These are phyloP conservation scores for Plenodomus tracheiphilus DNA, from an alignment of 2,329 filamentous ascomycete genomes.

Conservation along the genomic window DNA sequence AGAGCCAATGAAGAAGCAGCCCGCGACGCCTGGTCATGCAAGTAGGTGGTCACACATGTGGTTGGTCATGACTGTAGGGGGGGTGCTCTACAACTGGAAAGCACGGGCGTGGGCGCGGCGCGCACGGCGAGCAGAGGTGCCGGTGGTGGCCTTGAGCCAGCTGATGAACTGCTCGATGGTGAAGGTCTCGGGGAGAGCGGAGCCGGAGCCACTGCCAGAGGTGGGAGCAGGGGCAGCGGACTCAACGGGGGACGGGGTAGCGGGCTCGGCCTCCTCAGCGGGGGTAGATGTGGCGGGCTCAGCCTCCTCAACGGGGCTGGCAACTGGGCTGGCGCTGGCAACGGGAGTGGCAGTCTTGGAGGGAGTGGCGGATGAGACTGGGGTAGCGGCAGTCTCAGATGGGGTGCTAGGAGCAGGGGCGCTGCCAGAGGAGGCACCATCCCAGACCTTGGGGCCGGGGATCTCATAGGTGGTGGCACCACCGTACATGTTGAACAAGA, in stretches of 20 bases:
- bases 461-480: constrained; percentile 40
- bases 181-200: constrained; percentile 32
- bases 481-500: constrained; percentile 47
- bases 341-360: constrained; percentile 7
- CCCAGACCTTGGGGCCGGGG: constrained; percentile 46
- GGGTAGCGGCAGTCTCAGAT: constrained; percentile 10
- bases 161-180: constrained; percentile 35
- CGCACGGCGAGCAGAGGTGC: constrained; percentile 22
- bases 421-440: constrained; percentile 22
- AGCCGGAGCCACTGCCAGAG: constrained; percentile 16
- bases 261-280: constrained; percentile 1
- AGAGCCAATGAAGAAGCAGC: constrained; percentile 6
- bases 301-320: constrained; percentile 3
- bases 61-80: background rate
- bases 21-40: constrained; percentile 14
- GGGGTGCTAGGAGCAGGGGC: constrained; percentile 16
- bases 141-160: constrained; percentile 31
- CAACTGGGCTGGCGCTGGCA: constrained; percentile 9
- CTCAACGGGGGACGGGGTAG: constrained; percentile 3
- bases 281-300: constrained; percentile 8
- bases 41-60: background rate
- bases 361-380: constrained; percentile 8
- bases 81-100: constrained; percentile 40
- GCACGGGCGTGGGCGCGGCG: constrained; percentile 44
- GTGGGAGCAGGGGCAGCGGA: constrained; percentile 9